These are phyloP conservation scores for Monilinia polystroma DNA, from an alignment of 2,329 filamentous ascomycete genomes.

Conservation along the genomic window DNA sequence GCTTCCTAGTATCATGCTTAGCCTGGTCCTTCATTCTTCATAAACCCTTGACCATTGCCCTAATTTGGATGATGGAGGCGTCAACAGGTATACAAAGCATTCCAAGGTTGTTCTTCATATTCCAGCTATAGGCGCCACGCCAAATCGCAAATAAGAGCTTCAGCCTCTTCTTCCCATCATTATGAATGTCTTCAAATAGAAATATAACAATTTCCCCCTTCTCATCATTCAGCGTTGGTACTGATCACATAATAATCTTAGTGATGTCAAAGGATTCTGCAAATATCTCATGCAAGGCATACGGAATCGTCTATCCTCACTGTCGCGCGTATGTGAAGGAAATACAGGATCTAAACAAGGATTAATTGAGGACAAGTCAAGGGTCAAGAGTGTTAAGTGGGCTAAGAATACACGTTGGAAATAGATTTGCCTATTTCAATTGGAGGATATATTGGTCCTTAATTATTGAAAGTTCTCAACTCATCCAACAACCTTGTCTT, in stretches of 20 bases:
- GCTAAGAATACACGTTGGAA: not conserved
- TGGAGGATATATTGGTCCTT: slow-evolving; percentile 20
- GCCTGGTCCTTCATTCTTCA: slow-evolving; percentile 10
- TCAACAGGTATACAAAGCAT: not conserved
- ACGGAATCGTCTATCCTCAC: slow-evolving; percentile 10
- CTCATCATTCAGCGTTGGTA: not conserved
- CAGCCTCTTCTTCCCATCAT: slow-evolving; percentile 5
- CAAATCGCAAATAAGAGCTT: not conserved
- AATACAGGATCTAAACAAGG: slow-evolving; percentile 11
- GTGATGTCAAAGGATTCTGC: not conserved
- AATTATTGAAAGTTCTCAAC: slow-evolving; percentile 8
- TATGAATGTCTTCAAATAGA: slow-evolving; percentile 20
- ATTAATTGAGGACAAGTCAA: not conserved
- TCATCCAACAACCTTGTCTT: not conserved
- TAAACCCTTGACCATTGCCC: not conserved
- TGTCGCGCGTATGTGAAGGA: slow-evolving; percentile 3
- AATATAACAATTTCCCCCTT: not conserved
- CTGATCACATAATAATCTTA: slow-evolving; percentile 14
- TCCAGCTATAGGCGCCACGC: not conserved
- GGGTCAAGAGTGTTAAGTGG: not conserved
- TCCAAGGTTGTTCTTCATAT: not conserved
- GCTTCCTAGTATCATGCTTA: not conserved
- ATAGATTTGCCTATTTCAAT: not conserved
- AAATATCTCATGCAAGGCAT: slow-evolving; percentile 13
- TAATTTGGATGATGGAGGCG: not conserved